A percentile compares a stretch with the other conserved stretches of the same genome.
These are phyloP conservation scores for Cladosporium cucumerinum DNA, from an alignment of 2,329 filamentous ascomycete species.

Conservation along the genomic window DNA sequence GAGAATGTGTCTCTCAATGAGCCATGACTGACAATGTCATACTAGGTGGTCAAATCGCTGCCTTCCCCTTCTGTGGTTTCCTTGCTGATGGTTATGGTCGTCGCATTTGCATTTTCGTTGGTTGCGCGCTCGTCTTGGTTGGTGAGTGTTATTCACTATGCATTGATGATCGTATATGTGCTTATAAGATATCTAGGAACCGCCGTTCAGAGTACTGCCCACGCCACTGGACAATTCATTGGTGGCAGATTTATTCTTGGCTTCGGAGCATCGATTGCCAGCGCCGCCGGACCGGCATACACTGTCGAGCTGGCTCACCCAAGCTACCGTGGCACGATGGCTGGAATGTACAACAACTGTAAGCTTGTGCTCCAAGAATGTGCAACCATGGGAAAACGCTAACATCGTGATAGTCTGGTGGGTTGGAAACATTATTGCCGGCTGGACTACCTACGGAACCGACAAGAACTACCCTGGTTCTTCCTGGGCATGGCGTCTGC, in stretches of 20 bases:
- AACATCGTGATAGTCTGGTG: constrained; percentile 32
- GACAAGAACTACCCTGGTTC: constrained; percentile 21
- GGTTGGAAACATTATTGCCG: constrained; percentile 52
- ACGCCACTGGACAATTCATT: constrained; percentile 52
- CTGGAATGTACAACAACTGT: constrained; percentile 52
- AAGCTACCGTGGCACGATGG: constrained; percentile 57
- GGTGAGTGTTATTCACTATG: constrained; percentile 32
- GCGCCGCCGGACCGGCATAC: constrained; percentile 60
- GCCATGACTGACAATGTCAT: background rate
- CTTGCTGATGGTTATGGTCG: constrained; percentile 47
- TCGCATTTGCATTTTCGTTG: constrained; percentile 55
- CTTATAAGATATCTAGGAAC: constrained; percentile 23
- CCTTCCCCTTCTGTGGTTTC: constrained; percentile 45
- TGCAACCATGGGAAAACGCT: background rate
- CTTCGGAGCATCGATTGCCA: constrained; percentile 50
- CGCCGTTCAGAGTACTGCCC: constrained; percentile 50
- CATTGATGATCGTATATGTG: background rate
- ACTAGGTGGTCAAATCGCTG: constrained; percentile 45
- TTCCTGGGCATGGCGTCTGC: constrained; percentile 47
- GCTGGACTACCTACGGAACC: constrained; percentile 47
- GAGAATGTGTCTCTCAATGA: background rate
- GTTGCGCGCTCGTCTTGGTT: constrained; percentile 51
- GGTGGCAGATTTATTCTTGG: constrained; percentile 42
- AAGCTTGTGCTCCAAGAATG: background rate
- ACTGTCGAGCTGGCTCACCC: constrained; percentile 61